Evolutionary conservation across 73 alveolate genomes (phyloP).

Genomic region (Blepharisma stoltei): DNA sequence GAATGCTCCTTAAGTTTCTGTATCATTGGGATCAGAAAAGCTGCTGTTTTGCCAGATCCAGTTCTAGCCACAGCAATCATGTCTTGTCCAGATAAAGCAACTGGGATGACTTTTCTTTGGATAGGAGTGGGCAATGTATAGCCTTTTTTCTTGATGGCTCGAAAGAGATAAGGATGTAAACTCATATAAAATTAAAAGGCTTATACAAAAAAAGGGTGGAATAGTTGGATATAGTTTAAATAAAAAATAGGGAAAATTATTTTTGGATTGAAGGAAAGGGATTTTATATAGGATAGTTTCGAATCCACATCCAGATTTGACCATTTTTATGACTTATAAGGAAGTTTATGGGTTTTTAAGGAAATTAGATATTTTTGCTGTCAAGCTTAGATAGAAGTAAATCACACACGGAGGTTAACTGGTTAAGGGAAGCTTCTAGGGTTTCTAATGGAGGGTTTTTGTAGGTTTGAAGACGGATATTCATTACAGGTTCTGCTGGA

Average conservation of each 20-base stretch:
- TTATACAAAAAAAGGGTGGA: too few species aligned
- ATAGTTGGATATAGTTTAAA: too few species aligned
- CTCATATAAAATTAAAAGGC: too few species aligned
- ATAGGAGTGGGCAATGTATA: constrained; percentile 95
- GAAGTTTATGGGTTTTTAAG: constrained; percentile 25
- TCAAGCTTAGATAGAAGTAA: constrained; percentile 18
- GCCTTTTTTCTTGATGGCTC: constrained; percentile 87
- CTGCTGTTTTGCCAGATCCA: constrained; percentile 99
- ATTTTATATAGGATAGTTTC: too few species aligned
- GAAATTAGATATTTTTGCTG: neutral
- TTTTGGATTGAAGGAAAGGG: too few species aligned
- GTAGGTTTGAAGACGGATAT: constrained; percentile 66
- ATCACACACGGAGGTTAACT: neutral
- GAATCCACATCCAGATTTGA: too few species aligned
- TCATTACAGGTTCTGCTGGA: constrained; percentile 83
- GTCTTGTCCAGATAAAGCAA: constrained; percentile 85
- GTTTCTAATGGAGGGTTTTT: constrained; percentile 4
- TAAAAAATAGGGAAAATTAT: too few species aligned
- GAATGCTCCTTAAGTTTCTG: constrained; percentile 84
- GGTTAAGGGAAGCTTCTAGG: neutral
- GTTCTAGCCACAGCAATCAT: constrained; percentile 95
- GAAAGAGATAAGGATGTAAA: constrained; percentile 50
- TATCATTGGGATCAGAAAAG: constrained; percentile 91
- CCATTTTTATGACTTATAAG: too few species aligned
- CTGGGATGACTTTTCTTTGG: constrained; percentile 94